Conservation (phyloP, 2,329 filamentous ascomycete species). For the Penicillium frequentans region DNA sequence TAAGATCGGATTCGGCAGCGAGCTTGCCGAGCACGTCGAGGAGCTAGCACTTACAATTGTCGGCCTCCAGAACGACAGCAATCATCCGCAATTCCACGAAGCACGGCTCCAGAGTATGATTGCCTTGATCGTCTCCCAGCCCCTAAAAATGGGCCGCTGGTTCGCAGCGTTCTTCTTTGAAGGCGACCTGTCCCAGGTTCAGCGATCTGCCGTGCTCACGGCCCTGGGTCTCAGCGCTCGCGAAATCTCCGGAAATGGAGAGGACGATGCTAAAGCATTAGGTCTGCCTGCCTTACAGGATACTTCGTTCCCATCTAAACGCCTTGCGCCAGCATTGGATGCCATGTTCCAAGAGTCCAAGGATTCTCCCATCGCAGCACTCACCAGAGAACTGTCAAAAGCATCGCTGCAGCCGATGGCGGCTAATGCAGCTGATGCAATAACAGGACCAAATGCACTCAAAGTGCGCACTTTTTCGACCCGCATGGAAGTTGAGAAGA, state of each 20-base stretch:
- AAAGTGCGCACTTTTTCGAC: slow-evolving; percentile 90
- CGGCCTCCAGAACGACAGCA: slow-evolving; percentile 81
- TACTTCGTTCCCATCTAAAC: slow-evolving; percentile 74
- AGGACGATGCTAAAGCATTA: slow-evolving; percentile 48
- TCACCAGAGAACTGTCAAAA: slow-evolving; percentile 67
- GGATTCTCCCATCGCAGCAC: slow-evolving; percentile 61
- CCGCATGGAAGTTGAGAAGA: slow-evolving; percentile 65
- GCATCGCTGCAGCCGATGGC: slow-evolving; percentile 80
- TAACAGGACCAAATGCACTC: slow-evolving; percentile 76
- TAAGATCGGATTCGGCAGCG: slow-evolving; percentile 83
- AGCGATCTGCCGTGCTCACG: slow-evolving; percentile 78
- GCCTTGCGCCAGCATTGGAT: slow-evolving; percentile 72
- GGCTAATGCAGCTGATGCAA: slow-evolving; percentile 74
- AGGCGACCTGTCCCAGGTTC: slow-evolving; percentile 84
- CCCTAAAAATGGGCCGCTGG: slow-evolving; percentile 77
- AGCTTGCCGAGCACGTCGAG: slow-evolving; percentile 79
- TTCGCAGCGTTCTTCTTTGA: slow-evolving; percentile 84
- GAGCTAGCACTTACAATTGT: slow-evolving; percentile 76
- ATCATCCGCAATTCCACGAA: slow-evolving; percentile 74
- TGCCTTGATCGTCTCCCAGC: slow-evolving; percentile 73
- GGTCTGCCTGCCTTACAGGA: slow-evolving; percentile 35
- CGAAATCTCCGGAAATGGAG: slow-evolving; percentile 77
- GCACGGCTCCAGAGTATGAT: slow-evolving; percentile 78
- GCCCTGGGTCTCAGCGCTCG: slow-evolving; percentile 78
- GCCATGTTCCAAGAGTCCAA: slow-evolving; percentile 60